Evolutionary conservation across 257 asterid species (phyloP), one percentile per base, ranked within the genome.

Genomic region (Gardenia jasminoides): DNA sequence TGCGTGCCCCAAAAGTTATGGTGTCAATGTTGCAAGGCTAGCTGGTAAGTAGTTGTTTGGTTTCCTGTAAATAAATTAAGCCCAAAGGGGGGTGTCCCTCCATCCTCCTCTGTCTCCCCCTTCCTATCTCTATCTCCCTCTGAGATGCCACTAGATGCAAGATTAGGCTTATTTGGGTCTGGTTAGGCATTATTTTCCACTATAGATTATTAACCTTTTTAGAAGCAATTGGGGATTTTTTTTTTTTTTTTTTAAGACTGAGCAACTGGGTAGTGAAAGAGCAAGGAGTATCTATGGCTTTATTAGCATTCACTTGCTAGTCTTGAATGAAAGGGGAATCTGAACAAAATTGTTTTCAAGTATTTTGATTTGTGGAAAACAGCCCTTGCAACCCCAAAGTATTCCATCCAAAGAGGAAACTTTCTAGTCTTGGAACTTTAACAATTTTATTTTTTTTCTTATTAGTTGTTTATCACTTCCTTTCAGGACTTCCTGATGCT

Each of bases 1-100:
- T 62, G 92, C 98, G 84, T 95, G 99, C 88, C 99, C 99, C 72
- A 92, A 91, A 84, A 95, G 99, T 82, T 95, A 95, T 39, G 99
- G 99, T 82, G 97, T 93, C 80, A 95, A 95, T 76, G 97, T 95
- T 82, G 99, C 99, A 74, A 90, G 97, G 56, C 80, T 95, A 67
- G 99, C 99, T 75, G 98, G 99, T 93, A 81, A 80, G 86, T 82
- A 33, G 46, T 10, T 52, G 22, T 8, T 46, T 9, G 62, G 39
- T 81, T 12, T 77, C 24, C 17, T 67, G 15, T 50, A 41, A 33
- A 64, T 43, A 66, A 30, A 12, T 22, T 17, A 28, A 31, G 52
- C 10, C 30, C 3, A 52, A 39, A 52, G 67, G 61, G 6, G n/a
- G n/a, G n/a, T n/a, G 8, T 19, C n/a, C 17, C 24, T 6, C 59